phyloP scores from a whole-genome alignment of 2,329 filamentous ascomycete genomes.

The Penicillium sp. region DNA sequence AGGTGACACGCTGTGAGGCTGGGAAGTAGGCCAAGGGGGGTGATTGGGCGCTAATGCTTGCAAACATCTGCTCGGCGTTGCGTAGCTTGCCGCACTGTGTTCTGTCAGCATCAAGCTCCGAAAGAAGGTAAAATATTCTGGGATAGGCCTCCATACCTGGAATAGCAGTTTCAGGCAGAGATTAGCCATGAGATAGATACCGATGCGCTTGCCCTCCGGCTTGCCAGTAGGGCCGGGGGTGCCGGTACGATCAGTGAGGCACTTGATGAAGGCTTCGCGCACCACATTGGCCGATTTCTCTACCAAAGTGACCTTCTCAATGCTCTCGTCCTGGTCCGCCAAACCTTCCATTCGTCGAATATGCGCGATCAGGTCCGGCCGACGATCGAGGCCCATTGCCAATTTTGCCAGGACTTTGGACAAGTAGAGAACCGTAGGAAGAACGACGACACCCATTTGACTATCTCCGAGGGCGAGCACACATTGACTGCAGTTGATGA shows the following conservation, averaged over 20 bases:
- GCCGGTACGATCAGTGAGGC: conserved; percentile 74
- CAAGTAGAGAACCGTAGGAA: conserved; percentile 79
- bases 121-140: neutral
- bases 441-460: conserved; percentile 74
- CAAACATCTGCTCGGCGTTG: conserved; percentile 83
- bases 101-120: neutral
- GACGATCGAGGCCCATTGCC: conserved; percentile 78
- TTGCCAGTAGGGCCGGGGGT: conserved; percentile 58
- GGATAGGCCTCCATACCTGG: conserved; percentile 54
- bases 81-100: conserved; percentile 74
- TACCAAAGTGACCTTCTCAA: conserved; percentile 73
- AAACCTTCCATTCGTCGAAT: conserved; percentile 47
- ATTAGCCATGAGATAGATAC: conserved; percentile 90
- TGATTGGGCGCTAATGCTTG: conserved; percentile 79
- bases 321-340: conserved; percentile 57
- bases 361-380: conserved; percentile 71
- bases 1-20: conserved; percentile 82
- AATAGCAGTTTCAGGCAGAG: conserved; percentile 85
- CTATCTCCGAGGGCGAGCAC: conserved; percentile 78
- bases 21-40: conserved; percentile 80
- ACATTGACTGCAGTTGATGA: conserved; percentile 60
- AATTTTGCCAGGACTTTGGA: conserved; percentile 77
- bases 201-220: conserved; percentile 79
- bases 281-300: conserved; percentile 87
- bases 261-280: conserved; percentile 86